Conservation (phyloP, 345 rosid genomes). For the Barbarea vulgaris region DNA sequence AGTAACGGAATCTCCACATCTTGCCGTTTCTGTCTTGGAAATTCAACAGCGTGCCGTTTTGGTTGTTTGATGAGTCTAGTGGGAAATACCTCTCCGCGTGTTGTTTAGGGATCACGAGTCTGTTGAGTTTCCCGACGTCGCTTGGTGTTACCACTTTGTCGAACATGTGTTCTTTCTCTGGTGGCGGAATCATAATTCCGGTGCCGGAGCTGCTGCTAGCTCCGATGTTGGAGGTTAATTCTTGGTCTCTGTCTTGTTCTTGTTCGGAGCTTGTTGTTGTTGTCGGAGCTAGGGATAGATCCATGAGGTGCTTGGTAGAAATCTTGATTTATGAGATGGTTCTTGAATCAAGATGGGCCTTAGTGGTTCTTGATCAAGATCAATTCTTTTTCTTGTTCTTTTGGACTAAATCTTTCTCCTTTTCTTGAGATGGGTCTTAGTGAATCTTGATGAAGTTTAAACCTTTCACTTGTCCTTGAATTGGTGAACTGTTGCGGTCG, state of each 20-base stretch:
- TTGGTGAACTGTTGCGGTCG: constrained; percentile 18
- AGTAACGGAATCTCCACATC: constrained; percentile 71
- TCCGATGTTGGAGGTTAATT: constrained; percentile 39
- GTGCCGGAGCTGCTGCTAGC: constrained; percentile 28
- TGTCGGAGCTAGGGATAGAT: constrained; percentile 57
- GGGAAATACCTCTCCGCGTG: constrained; percentile 91
- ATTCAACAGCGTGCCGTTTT: constrained; percentile 69
- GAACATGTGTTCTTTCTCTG: constrained; percentile 75
- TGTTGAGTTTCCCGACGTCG: constrained; percentile 81
- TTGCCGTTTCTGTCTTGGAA: constrained; percentile 73
- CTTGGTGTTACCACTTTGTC: constrained; percentile 88
- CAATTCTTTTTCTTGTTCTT: neutral
- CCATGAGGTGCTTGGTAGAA: constrained; percentile 42
- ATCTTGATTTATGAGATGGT: constrained; percentile 17
- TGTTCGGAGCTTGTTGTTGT: constrained; percentile 43
- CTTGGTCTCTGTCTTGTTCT: constrained; percentile 44
- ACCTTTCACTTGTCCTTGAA: constrained; percentile 29
- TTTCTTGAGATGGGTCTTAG: constrained; percentile 21
- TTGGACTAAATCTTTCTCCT: neutral
- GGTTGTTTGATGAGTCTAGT: constrained; percentile 66
- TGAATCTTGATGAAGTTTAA: constrained; percentile 30
- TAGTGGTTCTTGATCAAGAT: constrained; percentile 18
- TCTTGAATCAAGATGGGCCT: constrained; percentile 19
- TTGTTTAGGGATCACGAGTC: constrained; percentile 80
- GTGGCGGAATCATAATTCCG: constrained; percentile 14